phyloP scores from a whole-genome alignment of 2,329 filamentous ascomycete genomes.

The Fusarium secorum region DNA sequence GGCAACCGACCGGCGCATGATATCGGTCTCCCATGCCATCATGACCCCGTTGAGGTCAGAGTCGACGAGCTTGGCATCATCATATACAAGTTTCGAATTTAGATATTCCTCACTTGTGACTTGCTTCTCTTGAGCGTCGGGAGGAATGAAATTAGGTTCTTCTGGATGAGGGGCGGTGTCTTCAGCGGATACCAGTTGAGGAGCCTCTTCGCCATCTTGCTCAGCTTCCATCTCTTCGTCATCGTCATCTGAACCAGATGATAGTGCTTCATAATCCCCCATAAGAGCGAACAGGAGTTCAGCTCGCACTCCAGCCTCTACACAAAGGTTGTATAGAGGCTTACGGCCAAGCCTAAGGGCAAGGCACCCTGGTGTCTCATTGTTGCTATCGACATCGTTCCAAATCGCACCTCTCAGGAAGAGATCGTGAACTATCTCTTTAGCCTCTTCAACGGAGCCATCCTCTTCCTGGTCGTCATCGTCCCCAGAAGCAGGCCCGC shows the following conservation, averaged over 20 bases:
- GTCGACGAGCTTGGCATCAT: slow-evolving; percentile 74
- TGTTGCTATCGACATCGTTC: slow-evolving; percentile 89
- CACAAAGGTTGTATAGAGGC: slow-evolving; percentile 80
- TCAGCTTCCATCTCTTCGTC: slow-evolving; percentile 59
- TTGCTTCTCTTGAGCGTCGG: slow-evolving; percentile 50
- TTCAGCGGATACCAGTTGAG: slow-evolving; percentile 44
- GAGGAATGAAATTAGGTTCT: slow-evolving; percentile 45
- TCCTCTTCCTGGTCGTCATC: slow-evolving; percentile 49
- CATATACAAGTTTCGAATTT: slow-evolving; percentile 70
- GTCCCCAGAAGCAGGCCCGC: slow-evolving; percentile 54
- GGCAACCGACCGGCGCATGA: slow-evolving; percentile 81
- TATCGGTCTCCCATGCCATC: slow-evolving; percentile 91
- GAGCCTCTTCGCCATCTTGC: slow-evolving; percentile 51
- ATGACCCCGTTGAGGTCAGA: slow-evolving; percentile 83
- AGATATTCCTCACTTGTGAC: slow-evolving; percentile 75
- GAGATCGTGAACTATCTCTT: slow-evolving; percentile 75
- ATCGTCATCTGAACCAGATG: slow-evolving; percentile 61
- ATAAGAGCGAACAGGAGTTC: slow-evolving; percentile 86
- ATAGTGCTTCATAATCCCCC: slow-evolving; percentile 80
- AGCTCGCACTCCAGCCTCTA: slow-evolving; percentile 89
- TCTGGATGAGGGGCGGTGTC: slow-evolving; percentile 43
- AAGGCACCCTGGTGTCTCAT: slow-evolving; percentile 92
- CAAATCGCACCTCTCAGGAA: slow-evolving; percentile 92
- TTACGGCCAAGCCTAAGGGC: slow-evolving; percentile 74
- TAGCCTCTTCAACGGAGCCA: slow-evolving; percentile 64